A percentile compares a stretch with the other conserved stretches of the same genome.
Conservation (phyloP, 345 rosid genomes). For the Populus nigra region DNA sequence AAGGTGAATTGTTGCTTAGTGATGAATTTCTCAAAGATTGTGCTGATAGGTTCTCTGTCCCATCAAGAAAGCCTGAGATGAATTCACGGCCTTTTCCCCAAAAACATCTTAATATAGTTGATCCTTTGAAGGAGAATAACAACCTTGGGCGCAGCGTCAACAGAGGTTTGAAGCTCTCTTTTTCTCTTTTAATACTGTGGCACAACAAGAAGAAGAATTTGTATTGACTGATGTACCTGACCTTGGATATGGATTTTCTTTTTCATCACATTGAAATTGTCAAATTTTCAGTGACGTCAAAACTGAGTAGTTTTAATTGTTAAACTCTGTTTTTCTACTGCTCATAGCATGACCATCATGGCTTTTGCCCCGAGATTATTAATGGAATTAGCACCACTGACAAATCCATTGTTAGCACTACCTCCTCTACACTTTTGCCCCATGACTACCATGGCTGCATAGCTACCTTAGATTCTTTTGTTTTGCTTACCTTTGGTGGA, state of each 20-base stretch:
- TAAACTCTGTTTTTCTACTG: not conserved
- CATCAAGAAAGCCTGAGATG: conserved; percentile 37
- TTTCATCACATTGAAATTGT: not conserved
- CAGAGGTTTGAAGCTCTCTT: conserved; percentile 49
- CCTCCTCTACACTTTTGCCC: not conserved
- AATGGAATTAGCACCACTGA: not conserved
- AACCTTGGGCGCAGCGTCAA: conserved; percentile 91
- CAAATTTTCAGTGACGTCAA: not conserved
- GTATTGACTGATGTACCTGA: not conserved
- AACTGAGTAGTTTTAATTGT: not conserved
- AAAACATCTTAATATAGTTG: conserved; percentile 73
- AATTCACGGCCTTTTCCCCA: conserved; percentile 43
- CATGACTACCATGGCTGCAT: not conserved
- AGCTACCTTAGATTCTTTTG: not conserved
- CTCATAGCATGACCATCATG: too few species aligned
- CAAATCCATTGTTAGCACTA: not conserved
- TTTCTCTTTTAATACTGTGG: not conserved
- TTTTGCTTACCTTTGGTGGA: not conserved
- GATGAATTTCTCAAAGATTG: conserved; percentile 55
- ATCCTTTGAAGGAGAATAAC: conserved; percentile 77
- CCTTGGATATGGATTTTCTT: not conserved
- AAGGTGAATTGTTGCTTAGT: conserved; percentile 45
- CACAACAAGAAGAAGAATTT: not conserved
- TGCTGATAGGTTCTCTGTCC: conserved; percentile 44
- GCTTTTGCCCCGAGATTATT: not conserved